These are phyloP conservation scores for Ilyonectria mors-panacis DNA, from an alignment of 2,329 filamentous ascomycete species.

Conservation along the genomic window DNA sequence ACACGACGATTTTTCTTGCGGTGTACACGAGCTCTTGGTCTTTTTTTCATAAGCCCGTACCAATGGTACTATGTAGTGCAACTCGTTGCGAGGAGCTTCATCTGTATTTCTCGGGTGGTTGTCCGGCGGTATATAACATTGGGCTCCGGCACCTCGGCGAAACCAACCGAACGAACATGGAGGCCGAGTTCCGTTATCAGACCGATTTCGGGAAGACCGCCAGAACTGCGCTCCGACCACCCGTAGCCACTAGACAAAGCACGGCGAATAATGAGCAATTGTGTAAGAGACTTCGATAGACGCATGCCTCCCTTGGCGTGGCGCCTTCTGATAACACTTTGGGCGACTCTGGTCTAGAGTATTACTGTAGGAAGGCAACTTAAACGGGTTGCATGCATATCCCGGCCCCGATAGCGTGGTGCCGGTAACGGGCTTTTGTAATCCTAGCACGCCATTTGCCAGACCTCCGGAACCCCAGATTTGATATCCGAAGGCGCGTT, in stretches of 20 bases:
- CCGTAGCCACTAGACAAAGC: neutral
- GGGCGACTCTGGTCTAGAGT: neutral
- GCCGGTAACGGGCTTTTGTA: constrained; percentile 49
- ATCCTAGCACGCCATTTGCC: constrained; percentile 51
- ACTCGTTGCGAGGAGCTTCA: neutral
- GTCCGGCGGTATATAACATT: neutral
- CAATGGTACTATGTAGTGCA: neutral
- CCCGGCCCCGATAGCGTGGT: constrained; percentile 37
- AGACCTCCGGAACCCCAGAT: constrained; percentile 46
- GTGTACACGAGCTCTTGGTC: neutral
- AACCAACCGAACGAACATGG: constrained; percentile 15
- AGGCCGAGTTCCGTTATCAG: constrained; percentile 27
- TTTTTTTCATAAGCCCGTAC: neutral
- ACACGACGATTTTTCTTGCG: neutral
- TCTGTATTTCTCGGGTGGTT: neutral
- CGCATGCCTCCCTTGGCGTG: constrained; percentile 5
- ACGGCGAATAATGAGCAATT: neutral
- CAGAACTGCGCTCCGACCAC: constrained; percentile 13
- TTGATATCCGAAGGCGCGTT: constrained; percentile 39
- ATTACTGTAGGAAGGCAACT: constrained; percentile 35
- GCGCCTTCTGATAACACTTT: constrained; percentile 3
- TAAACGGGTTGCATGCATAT: constrained; percentile 20
- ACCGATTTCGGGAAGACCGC: constrained; percentile 25
- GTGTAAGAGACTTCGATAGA: constrained; percentile 5
- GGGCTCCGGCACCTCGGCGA: constrained; percentile 13